Percentiles rank a stretch among this genome's conserved stretches.
These are phyloP conservation scores for Skeletonema costatum DNA, from an alignment of 108 stramenopile species.

Conservation along the genomic window DNA sequence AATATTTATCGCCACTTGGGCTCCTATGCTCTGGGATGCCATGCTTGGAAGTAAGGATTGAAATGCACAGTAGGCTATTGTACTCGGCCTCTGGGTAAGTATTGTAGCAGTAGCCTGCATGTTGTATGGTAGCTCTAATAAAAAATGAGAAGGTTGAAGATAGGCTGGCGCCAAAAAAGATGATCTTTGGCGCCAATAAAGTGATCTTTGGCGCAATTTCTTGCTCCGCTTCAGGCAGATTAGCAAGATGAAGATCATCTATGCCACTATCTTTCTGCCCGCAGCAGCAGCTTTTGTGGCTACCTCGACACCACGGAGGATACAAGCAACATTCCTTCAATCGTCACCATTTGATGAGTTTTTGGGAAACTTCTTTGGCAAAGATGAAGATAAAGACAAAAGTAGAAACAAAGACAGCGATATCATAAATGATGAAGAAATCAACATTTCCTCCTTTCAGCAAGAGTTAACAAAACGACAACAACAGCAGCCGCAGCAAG, in stretches of 20 bases:
- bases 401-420: background rate
- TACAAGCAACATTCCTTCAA: background rate
- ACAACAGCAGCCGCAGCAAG: background rate
- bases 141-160: no score
- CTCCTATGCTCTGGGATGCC: background rate
- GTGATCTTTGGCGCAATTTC: no score
- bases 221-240: no score
- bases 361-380: constrained; percentile 14
- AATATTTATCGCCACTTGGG: constrained; percentile 9
- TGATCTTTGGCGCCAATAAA: no score
- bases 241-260: background rate
- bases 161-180: no score
- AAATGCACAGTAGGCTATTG: no score
- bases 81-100: no score
- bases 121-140: no score
- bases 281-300: background rate
- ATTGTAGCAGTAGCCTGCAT: no score
- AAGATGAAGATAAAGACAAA: constrained; percentile 3
- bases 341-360: constrained; percentile 21
- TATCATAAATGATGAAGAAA: constrained; percentile 1
- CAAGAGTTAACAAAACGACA: constrained; percentile 28
- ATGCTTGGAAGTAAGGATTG: background rate
- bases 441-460: constrained; percentile 29
- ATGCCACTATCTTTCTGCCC: background rate
- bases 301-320: background rate